phyloP scores from a whole-genome alignment of 2,329 filamentous ascomycete species.

The Lachnellula subtilissima region DNA sequence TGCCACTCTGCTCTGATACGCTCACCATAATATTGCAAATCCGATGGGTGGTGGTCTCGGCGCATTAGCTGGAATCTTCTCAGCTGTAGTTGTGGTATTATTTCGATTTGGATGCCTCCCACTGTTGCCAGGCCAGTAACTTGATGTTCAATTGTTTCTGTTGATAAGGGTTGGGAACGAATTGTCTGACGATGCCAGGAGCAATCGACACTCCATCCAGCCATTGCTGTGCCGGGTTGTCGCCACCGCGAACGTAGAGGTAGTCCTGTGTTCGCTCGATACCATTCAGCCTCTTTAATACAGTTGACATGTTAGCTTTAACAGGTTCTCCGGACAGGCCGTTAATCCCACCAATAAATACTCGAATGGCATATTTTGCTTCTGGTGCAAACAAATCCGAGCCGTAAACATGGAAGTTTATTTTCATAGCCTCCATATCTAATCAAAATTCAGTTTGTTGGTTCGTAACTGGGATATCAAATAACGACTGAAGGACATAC shows the following conservation, averaged over 20 bases:
- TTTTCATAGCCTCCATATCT: background rate
- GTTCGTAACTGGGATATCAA: background rate
- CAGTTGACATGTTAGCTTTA: background rate
- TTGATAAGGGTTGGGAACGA: background rate
- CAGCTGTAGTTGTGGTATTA: background rate
- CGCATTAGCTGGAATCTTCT: background rate
- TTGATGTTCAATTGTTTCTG: background rate
- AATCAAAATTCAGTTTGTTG: background rate
- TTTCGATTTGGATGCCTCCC: background rate
- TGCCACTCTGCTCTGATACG: background rate
- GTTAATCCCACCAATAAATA: background rate
- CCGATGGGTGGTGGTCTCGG: background rate
- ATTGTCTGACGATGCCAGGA: conserved; percentile 1
- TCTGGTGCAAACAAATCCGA: background rate
- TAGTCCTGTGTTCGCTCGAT: background rate
- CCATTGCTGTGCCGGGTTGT: background rate
- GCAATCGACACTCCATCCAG: background rate
- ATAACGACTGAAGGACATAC: background rate
- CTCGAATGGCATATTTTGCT: background rate
- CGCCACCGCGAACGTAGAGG: background rate
- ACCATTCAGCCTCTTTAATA: background rate
- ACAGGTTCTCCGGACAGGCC: background rate
- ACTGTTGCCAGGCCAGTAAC: background rate
- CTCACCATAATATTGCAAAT: background rate
- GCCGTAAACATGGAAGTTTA: background rate